Conservation (phyloP, 768 basidiomycete genomes). For the Hericium coralloides region DNA sequence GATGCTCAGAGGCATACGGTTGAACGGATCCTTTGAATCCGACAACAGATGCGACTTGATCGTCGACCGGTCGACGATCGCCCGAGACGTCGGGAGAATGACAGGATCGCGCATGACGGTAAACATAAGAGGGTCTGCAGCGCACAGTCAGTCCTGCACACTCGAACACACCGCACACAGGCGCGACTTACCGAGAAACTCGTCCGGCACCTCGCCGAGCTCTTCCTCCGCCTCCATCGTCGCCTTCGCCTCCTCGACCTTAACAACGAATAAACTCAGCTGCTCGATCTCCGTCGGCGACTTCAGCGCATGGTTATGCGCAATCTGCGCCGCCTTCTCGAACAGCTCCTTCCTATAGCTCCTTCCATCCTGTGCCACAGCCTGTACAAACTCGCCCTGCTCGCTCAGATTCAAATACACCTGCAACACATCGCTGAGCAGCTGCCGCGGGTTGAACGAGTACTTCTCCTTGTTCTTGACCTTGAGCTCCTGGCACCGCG, state of each 20-base stretch:
- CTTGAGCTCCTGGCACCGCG: conserved; percentile 76
- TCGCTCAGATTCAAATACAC: conserved; percentile 86
- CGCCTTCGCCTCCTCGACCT: conserved; percentile 79
- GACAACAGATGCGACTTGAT: conserved; percentile 94
- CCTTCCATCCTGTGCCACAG: conserved; percentile 89
- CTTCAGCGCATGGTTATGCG: conserved; percentile 57
- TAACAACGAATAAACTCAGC: conserved; percentile 60
- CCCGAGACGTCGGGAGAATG: conserved; percentile 71
- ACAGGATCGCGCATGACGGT: conserved; percentile 96
- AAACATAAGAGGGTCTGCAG: conserved; percentile 78
- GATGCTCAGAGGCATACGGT: conserved; percentile 71
- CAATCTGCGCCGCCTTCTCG: conserved; percentile 63
- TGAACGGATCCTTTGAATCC: conserved; percentile 92
- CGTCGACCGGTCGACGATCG: conserved; percentile 77
- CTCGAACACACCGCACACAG: background rate
- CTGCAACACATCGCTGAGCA: conserved; percentile 82
- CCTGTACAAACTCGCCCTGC: conserved; percentile 68
- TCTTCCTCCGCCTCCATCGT: conserved; percentile 84
- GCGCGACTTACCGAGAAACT: conserved; percentile 69
- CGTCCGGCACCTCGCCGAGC: conserved; percentile 88
- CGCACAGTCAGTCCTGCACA: conserved; percentile 5
- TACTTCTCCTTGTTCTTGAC: conserved; percentile 85
- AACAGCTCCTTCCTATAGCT: conserved; percentile 85
- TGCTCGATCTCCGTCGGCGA: conserved; percentile 66
- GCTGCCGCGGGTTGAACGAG: conserved; percentile 74